Conservation (phyloP, 805 yeast species). For the Suhomyces sp. region DNA sequence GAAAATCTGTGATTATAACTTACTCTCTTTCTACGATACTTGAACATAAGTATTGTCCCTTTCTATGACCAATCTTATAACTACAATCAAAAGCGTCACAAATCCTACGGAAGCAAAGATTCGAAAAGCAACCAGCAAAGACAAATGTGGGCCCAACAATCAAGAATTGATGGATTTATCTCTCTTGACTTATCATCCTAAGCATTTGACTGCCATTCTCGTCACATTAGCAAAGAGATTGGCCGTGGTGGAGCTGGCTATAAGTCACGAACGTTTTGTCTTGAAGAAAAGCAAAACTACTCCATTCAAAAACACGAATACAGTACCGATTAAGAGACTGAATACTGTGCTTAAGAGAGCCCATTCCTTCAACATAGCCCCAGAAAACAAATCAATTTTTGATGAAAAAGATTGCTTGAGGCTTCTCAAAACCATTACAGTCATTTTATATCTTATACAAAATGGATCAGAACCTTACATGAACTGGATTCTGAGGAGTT, state of each 20-base stretch:
- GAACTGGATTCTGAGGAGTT: conserved; percentile 35
- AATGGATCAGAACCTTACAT: conserved; percentile 53
- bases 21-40: background rate
- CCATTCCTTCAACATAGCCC: background rate
- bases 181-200: conserved; percentile 39
- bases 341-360: background rate
- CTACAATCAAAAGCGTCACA: conserved; percentile 7
- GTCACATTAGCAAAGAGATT: conserved; percentile 42
- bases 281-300: background rate
- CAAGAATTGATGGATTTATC: conserved; percentile 52
- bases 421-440: conserved; percentile 49
- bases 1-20: background rate
- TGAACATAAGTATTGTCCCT: background rate
- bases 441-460: conserved; percentile 48
- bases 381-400: background rate
- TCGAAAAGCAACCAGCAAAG: conserved; percentile 47
- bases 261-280: background rate
- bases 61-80: conserved; percentile 3
- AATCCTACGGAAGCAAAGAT: conserved; percentile 16
- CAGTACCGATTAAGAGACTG: background rate
- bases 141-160: conserved; percentile 56
- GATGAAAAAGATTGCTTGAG: conserved; percentile 4
- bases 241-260: conserved; percentile 14
- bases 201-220: conserved; percentile 38
- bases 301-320: background rate